Evolutionary conservation across 1,139 yeast genomes (phyloP).

Genomic region (Trichomonascaceae sp.): DNA sequence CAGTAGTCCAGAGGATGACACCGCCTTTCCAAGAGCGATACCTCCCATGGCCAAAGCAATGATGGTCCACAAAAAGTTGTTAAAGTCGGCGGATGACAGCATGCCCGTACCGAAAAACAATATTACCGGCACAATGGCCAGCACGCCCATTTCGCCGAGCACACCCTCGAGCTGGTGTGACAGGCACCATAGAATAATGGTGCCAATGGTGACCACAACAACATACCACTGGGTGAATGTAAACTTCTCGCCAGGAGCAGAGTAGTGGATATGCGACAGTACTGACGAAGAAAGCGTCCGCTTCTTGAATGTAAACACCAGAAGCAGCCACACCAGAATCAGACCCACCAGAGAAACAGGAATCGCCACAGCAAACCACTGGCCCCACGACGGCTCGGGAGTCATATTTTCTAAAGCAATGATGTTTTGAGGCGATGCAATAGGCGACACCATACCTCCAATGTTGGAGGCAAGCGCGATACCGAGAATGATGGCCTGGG

Average conservation of each 20-base stretch:
- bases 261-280: slow-evolving; percentile 32
- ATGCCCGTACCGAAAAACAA: slow-evolving; percentile 81
- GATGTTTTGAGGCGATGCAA: slow-evolving; percentile 90
- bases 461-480: slow-evolving; percentile 84
- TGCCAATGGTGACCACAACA: slow-evolving; percentile 46
- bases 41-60: slow-evolving; percentile 96
- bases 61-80: slow-evolving; percentile 89
- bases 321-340: slow-evolving; percentile 55
- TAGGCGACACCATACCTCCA: slow-evolving; percentile 96
- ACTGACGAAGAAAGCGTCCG: slow-evolving; percentile 32
- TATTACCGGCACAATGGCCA: slow-evolving; percentile 74
- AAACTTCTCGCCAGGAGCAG: slow-evolving; percentile 46
- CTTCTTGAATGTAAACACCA: slow-evolving; percentile 56
- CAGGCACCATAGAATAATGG: slow-evolving; percentile 80
- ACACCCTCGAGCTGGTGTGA: slow-evolving; percentile 52
- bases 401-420: slow-evolving; percentile 78
- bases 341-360: slow-evolving; percentile 61
- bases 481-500: slow-evolving; percentile 75
- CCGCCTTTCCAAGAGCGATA: slow-evolving; percentile 83
- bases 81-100: slow-evolving; percentile 72
- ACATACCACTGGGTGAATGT: slow-evolving; percentile 65
- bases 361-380: slow-evolving; percentile 79
- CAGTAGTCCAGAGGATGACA: slow-evolving; percentile 73
- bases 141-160: slow-evolving; percentile 83
- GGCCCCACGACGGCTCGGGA: slow-evolving; percentile 89